Evolutionary conservation across 2,329 filamentous ascomycete species (phyloP).

Genomic region (Sporothrix inflata): DNA sequence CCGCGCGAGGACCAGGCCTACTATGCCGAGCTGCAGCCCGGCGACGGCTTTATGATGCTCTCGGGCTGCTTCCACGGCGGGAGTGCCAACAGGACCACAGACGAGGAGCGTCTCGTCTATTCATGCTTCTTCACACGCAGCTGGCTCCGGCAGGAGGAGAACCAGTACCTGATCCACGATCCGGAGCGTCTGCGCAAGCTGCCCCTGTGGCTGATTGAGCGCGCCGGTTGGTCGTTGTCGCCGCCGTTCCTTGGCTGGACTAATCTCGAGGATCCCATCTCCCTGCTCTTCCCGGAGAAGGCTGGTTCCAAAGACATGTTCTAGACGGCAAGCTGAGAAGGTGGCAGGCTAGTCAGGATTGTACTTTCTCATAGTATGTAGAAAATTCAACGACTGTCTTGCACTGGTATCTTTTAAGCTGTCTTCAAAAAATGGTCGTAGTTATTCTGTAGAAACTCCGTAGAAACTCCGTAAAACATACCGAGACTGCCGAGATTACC

Average conservation of each 20-base stretch:
- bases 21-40: constrained; percentile 35
- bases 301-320: background rate
- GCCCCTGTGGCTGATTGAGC: background rate
- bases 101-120: constrained; percentile 30
- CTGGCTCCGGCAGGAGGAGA: constrained; percentile 32
- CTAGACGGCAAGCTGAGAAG: background rate
- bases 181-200: constrained; percentile 32
- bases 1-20: constrained; percentile 32
- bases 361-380: background rate
- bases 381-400: background rate
- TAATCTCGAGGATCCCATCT: background rate
- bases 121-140: constrained; percentile 26
- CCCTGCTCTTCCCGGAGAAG: background rate
- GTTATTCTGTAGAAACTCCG: background rate
- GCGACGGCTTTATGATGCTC: constrained; percentile 37
- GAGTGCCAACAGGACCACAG: constrained; percentile 36
- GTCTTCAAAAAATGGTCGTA: background rate
- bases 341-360: background rate
- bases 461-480: background rate
- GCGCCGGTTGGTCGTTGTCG: background rate
- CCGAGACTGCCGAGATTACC: background rate
- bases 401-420: background rate
- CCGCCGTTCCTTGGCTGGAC: constrained; percentile 4
- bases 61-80: constrained; percentile 38
- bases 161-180: constrained; percentile 38